These are phyloP conservation scores for Rosa chinensis DNA, from an alignment of 306 rosid genomes.

Conservation along the genomic window DNA sequence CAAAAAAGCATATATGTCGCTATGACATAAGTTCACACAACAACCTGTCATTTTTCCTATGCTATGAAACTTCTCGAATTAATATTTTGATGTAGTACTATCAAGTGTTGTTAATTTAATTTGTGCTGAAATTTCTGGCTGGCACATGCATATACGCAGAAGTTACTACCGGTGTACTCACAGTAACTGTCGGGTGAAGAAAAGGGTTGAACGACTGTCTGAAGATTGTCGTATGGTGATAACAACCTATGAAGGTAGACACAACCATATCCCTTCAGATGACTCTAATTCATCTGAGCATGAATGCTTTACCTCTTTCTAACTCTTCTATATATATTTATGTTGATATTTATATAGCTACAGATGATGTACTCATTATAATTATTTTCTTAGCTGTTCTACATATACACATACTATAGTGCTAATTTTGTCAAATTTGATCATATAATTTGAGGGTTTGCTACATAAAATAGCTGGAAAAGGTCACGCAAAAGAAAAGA, in stretches of 20 bases:
- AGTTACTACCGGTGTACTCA: conserved; percentile 96
- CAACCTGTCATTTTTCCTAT: neutral
- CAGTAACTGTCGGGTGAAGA: conserved; percentile 90
- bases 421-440: neutral
- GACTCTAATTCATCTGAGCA: conserved; percentile 88
- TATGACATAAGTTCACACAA: neutral
- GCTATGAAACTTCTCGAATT: neutral
- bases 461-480: neutral
- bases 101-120: neutral
- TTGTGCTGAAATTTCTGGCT: neutral
- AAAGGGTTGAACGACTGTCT: conserved; percentile 89
- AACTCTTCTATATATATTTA: neutral
- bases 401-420: neutral
- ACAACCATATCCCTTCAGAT: conserved; percentile 91
- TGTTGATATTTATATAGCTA: neutral
- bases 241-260: conserved; percentile 98
- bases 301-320: conserved; percentile 84
- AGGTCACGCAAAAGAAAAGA: neutral
- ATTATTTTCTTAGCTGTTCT: neutral
- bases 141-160: conserved; percentile 33
- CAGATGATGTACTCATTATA: neutral
- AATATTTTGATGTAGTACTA: neutral
- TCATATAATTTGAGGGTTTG: neutral
- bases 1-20: neutral
- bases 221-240: conserved; percentile 99